A percentile compares a stretch with the other conserved stretches of the same genome.
These are phyloP conservation scores for Nannochloris sp. DNA, from an alignment of 139 green algal genomes.

Conservation along the genomic window DNA sequence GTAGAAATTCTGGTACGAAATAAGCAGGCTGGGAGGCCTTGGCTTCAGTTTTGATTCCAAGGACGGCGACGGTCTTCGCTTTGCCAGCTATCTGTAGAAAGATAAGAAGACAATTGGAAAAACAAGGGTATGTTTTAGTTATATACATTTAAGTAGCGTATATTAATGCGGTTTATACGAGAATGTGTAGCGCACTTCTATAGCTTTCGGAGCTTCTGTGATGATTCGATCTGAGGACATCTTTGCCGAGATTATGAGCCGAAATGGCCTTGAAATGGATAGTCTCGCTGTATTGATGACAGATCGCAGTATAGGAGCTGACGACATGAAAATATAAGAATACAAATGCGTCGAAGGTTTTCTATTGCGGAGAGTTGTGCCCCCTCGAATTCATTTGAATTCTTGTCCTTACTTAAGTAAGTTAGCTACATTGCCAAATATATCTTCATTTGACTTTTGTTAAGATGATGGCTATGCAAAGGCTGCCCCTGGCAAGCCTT, in stretches of 20 bases:
- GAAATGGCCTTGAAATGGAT: too few species aligned
- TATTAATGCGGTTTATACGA: too few species aligned
- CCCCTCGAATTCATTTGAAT: too few species aligned
- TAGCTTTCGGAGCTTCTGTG: background rate
- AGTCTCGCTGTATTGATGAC: too few species aligned
- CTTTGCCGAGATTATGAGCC: too few species aligned
- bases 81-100: conserved; percentile 33
- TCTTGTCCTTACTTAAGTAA: too few species aligned
- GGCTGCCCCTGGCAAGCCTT: too few species aligned
- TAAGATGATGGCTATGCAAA: background rate
- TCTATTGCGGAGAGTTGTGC: too few species aligned
- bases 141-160: too few species aligned
- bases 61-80: conserved; percentile 43
- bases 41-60: conserved; percentile 47
- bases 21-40: conserved; percentile 39
- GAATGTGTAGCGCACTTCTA: background rate
- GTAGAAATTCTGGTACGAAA: conserved; percentile 45
- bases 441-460: background rate
- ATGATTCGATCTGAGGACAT: background rate
- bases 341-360: too few species aligned
- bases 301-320: too few species aligned
- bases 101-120: background rate
- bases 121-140: background rate
- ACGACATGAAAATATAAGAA: too few species aligned
- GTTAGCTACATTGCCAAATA: background rate